A percentile compares a stretch with the other conserved stretches of the same genome.
phyloP scores from a whole-genome alignment of 2,329 filamentous ascomycete species.

The Didymosphaeria variabile region DNA sequence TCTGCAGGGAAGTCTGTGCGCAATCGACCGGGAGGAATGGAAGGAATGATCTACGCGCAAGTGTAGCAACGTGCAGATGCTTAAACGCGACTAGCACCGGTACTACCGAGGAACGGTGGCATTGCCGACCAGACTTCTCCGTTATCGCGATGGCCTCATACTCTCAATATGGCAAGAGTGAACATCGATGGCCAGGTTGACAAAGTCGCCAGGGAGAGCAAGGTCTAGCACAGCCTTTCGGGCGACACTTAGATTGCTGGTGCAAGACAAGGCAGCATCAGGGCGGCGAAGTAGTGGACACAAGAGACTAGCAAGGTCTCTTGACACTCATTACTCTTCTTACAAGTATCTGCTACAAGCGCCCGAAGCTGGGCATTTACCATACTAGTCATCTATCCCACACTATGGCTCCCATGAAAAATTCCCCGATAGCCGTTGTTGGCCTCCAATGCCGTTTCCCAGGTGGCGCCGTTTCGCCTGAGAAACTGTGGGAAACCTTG shows the following conservation, averaged over 20 bases:
- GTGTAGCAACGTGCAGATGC: background rate
- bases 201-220: background rate
- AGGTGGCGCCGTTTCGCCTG: background rate
- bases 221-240: background rate
- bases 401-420: background rate
- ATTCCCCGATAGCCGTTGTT: constrained; percentile 6
- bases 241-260: background rate
- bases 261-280: background rate
- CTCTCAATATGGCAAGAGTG: background rate
- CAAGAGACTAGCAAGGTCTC: background rate
- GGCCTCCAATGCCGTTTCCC: constrained; percentile 5
- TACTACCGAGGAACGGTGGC: background rate
- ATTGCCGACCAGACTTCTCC: background rate
- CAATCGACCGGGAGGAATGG: background rate
- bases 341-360: background rate
- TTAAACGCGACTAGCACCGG: background rate
- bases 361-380: background rate
- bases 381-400: background rate
- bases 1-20: background rate
- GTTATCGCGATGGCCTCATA: background rate
- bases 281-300: background rate
- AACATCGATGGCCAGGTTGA: background rate
- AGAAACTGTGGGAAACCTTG: constrained; percentile 1
- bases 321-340: background rate
- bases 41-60: background rate